Evolutionary conservation across 176 grass and related monocot species (phyloP), one percentile per base, ranked within the genome.

Genomic region (Avena eriantha): DNA sequence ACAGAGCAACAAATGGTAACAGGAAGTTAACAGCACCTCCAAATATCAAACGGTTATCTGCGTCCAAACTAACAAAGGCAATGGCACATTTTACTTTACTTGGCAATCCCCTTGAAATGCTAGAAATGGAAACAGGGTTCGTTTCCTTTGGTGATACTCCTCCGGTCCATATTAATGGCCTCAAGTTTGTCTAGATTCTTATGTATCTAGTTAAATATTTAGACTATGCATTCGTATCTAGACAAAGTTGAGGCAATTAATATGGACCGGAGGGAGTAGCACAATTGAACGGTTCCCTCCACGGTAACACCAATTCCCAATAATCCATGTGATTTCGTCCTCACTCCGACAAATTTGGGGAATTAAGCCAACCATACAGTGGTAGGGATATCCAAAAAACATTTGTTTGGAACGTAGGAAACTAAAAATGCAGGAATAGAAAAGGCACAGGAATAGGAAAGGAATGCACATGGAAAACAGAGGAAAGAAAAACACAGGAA

Each of bases 1-100:
- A 84, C 31, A 46, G 16, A 87, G 26, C 0, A 64, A 86, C 35
- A 5, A 1, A 24, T 55, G 2, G 19, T 36, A n/a, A 65, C 0
- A 23, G 78, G 51, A 57, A 64, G 10, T 71, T 56, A 11, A 31
- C 4, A 46, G 19, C 0, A 86, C 18, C 58, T 80, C 76, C 60
- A 61, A 90, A 77, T n/a, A 66, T 59, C 56, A 60, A 77, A 46
- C 16, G 11, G 2, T 41, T 80, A 59, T 83, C 41, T 23, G 18
- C 34, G 66, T 50, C 8, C 29, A 82, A 82, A 18, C 36, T 63
- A 65, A 31, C 51, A 65, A 64, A 67, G 29, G 53, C 16, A 69
- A 80, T 53, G 57, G 7, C 7, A 41, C 15, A 66, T 9, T 39
- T 54, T 19, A 19, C 6, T 78, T 36, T 29, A 23, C 15, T 70